These are phyloP conservation scores for Chondrus crispus DNA, from an alignment of 23 red algal species.

Conservation along the genomic window DNA sequence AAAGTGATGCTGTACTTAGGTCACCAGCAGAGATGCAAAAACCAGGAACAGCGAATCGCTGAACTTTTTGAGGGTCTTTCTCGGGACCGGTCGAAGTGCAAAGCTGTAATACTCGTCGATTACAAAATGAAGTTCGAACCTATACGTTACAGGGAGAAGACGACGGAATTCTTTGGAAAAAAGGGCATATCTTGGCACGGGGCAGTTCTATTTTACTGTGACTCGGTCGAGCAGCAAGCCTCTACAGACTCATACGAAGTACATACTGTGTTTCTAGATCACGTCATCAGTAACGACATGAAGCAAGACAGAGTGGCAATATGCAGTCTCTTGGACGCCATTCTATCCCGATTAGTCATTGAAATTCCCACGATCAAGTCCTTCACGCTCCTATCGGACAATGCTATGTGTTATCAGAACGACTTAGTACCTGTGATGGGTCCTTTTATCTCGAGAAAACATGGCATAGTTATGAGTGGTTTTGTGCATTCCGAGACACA, in stretches of 20 bases:
- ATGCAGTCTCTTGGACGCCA: background rate
- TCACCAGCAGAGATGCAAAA: background rate
- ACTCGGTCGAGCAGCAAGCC: background rate
- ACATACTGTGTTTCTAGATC: no score
- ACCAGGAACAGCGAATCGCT: background rate
- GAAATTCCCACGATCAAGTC: no score
- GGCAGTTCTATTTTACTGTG: background rate
- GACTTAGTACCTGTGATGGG: background rate
- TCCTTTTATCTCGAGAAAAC: background rate
- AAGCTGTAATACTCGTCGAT: background rate
- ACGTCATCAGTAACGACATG: background rate
- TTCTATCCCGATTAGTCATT: no score
- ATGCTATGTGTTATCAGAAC: background rate
- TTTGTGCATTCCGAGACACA: background rate
- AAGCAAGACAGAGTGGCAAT: background rate
- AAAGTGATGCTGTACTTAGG: background rate
- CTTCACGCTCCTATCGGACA: slow-evolving; percentile 1
- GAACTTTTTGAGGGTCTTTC: background rate
- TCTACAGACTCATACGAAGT: no score
- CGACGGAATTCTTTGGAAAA: background rate
- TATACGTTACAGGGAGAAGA: background rate
- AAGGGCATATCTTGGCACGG: background rate
- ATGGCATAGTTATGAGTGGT: background rate
- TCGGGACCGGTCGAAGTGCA: background rate
- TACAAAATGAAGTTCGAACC: background rate